These are phyloP conservation scores for Xylaria sp. DNA, from an alignment of 2,329 filamentous ascomycete species.

Conservation along the genomic window DNA sequence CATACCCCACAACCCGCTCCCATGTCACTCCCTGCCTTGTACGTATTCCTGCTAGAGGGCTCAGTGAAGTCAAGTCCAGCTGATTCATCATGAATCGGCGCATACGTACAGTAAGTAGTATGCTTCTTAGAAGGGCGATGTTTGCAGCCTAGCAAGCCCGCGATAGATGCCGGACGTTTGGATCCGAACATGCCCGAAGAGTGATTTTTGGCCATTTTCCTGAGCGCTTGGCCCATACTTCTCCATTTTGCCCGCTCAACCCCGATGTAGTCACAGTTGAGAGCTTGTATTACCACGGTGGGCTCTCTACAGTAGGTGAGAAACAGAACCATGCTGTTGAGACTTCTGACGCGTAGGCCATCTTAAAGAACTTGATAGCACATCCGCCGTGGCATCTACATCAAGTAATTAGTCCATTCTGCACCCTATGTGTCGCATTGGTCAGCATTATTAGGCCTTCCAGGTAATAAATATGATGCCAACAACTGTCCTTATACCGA, in stretches of 20 bases:
- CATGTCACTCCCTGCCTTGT: conserved; percentile 18
- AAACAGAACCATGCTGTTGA: background rate
- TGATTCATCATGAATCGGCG: conserved; percentile 19
- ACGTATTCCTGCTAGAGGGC: conserved; percentile 22
- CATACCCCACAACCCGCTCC: conserved; percentile 14
- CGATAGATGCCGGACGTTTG: conserved; percentile 13
- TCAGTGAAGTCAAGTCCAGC: conserved; percentile 14
- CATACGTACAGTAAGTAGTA: background rate
- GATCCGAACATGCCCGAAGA: conserved; percentile 10
- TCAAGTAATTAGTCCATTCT: background rate
- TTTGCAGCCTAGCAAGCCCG: background rate
- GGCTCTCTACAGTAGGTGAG: background rate
- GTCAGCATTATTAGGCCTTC: conserved; percentile 2
- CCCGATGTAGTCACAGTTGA: background rate
- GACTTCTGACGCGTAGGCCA: background rate
- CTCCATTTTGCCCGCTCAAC: conserved; percentile 3
- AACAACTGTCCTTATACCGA: background rate
- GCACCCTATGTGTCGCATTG: conserved; percentile 1
- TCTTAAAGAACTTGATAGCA: background rate
- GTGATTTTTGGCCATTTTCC: background rate
- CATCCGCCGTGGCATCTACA: background rate
- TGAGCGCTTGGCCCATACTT: background rate
- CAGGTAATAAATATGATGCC: background rate
- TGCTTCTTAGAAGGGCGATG: background rate
- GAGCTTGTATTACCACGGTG: no score